These are phyloP conservation scores for Calonectria montana DNA, from an alignment of 2,329 filamentous ascomycete species.

Conservation along the genomic window DNA sequence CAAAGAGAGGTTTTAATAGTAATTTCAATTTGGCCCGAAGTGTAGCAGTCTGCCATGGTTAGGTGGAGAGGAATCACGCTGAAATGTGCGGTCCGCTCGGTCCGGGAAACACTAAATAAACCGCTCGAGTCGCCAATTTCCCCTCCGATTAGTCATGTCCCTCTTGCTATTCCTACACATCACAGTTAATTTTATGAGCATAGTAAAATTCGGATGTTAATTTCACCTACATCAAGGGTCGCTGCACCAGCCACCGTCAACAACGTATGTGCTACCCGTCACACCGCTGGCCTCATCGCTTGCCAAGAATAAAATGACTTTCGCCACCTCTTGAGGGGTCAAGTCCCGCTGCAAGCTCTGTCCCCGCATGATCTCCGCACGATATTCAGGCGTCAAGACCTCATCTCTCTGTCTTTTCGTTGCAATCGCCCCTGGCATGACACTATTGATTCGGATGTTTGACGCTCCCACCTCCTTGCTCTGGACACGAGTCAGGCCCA, in stretches of 20 bases:
- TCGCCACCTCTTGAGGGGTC: constrained; percentile 57
- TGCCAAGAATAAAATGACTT: constrained; percentile 57
- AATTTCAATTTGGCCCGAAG: neutral
- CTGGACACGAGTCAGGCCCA: constrained; percentile 67
- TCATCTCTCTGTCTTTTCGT: constrained; percentile 57
- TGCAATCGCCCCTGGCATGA: constrained; percentile 61
- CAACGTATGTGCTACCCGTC: constrained; percentile 53
- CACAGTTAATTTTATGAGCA: too few relatives aligned
- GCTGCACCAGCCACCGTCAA: constrained; percentile 48
- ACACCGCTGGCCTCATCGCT: constrained; percentile 60
- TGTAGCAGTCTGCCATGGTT: neutral
- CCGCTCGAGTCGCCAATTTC: too few relatives aligned
- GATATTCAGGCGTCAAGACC: constrained; percentile 55
- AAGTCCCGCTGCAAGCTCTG: constrained; percentile 57
- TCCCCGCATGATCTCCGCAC: constrained; percentile 50
- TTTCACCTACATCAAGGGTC: constrained; percentile 23
- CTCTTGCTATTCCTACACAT: too few relatives aligned
- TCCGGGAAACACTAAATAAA: neutral
- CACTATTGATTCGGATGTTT: constrained; percentile 60
- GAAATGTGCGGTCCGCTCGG: neutral
- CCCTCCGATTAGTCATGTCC: too few relatives aligned
- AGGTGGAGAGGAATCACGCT: neutral
- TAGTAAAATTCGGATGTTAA: neutral
- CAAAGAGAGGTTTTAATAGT: too few relatives aligned
- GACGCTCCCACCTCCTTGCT: constrained; percentile 62